phyloP scores from a whole-genome alignment of 768 basidiomycete genomes.

The Suillus spraguei region DNA sequence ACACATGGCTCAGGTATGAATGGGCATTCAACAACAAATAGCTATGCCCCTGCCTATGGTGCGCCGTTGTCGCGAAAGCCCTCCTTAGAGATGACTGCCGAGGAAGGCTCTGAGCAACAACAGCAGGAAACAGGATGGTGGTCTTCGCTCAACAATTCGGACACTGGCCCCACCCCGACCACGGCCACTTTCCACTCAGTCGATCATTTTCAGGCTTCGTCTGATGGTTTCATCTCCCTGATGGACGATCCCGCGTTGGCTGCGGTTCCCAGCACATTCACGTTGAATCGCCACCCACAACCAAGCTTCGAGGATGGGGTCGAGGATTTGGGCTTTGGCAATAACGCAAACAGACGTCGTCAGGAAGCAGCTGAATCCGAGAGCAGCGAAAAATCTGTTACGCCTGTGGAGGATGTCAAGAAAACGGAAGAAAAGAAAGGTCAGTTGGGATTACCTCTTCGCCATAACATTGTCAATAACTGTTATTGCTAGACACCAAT shows the following conservation, averaged over 20 bases:
- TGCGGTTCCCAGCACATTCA: slow-evolving; percentile 31
- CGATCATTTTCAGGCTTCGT: slow-evolving; percentile 42
- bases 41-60: slow-evolving; percentile 38
- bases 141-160: slow-evolving; percentile 49
- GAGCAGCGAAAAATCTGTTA: slow-evolving; percentile 24
- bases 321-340: slow-evolving; percentile 94
- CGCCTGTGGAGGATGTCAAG: slow-evolving; percentile 21
- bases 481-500: slow-evolving; percentile 13
- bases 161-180: slow-evolving; percentile 61
- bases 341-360: slow-evolving; percentile 47
- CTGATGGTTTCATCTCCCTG: slow-evolving; percentile 76
- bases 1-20: slow-evolving; percentile 30
- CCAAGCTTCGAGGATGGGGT: slow-evolving; percentile 53
- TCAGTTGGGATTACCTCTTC: slow-evolving; percentile 14
- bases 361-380: slow-evolving; percentile 30
- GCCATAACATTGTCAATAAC: not conserved
- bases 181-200: slow-evolving; percentile 64
- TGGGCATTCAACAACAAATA: slow-evolving; percentile 36
- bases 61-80: slow-evolving; percentile 30
- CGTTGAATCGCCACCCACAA: slow-evolving; percentile 17
- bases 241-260: slow-evolving; percentile 67
- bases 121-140: slow-evolving; percentile 61
- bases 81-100: slow-evolving; percentile 33
- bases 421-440: slow-evolving; percentile 35
- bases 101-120: slow-evolving; percentile 34